phyloP scores from a whole-genome alignment of 495 filamentous ascomycete genomes.

The Tirmania nivea region DNA sequence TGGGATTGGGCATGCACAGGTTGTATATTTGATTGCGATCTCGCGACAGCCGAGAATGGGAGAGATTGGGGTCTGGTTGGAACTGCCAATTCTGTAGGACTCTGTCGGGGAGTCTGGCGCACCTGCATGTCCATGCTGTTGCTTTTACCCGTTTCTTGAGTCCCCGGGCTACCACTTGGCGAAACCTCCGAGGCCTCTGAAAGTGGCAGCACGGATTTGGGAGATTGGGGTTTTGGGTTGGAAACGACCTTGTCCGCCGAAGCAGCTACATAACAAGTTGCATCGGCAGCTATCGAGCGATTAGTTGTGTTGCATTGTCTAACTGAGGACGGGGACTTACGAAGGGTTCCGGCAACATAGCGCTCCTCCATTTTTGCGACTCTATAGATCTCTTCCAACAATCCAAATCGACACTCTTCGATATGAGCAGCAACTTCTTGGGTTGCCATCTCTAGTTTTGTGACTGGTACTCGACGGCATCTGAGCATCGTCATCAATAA shows the following conservation, averaged over 20 bases:
- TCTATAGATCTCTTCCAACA: conserved; percentile 32
- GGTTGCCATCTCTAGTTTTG: conserved; percentile 19
- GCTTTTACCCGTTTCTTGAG: neutral
- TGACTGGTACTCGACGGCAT: conserved; percentile 18
- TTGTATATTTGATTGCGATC: neutral
- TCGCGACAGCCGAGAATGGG: neutral
- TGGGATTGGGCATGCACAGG: neutral
- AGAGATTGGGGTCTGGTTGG: neutral
- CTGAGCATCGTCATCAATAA: conserved; percentile 17
- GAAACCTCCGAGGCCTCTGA: neutral
- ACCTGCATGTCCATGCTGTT: neutral
- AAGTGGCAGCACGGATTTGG: neutral
- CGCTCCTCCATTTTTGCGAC: conserved; percentile 34
- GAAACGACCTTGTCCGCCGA: neutral
- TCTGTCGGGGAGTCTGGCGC: neutral
- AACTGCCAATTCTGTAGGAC: neutral
- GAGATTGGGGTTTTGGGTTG: neutral
- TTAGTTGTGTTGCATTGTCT: neutral
- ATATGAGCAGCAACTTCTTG: conserved; percentile 19
- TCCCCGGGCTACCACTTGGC: neutral
- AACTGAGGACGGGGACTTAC: conserved; percentile 16
- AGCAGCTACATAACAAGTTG: neutral
- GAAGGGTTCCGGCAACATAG: conserved; percentile 30
- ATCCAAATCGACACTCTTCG: conserved; percentile 12
- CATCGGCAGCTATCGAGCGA: neutral